phyloP scores from a whole-genome alignment of 78 protist species.

The Dictyostelium firmibasis region DNA sequence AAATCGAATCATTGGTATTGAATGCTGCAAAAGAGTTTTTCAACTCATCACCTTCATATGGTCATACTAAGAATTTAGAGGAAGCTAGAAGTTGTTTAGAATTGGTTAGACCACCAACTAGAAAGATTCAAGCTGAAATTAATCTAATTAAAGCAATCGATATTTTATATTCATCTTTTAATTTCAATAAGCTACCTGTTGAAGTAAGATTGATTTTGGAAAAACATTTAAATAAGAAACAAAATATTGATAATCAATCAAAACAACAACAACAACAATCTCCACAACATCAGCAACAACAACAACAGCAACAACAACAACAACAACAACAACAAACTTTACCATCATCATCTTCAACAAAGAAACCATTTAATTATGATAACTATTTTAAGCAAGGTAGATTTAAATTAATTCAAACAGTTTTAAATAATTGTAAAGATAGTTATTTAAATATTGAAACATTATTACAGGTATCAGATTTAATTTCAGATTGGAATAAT shows the following conservation, averaged over 20 bases:
- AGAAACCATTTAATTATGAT: not conserved
- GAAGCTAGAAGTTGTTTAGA: conserved; percentile 46
- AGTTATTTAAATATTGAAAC: conserved; percentile 17
- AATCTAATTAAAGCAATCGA: conserved; percentile 53
- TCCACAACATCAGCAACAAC: not conserved
- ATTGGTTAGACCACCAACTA: conserved; percentile 61
- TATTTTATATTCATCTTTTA: conserved; percentile 4
- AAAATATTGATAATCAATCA: not conserved
- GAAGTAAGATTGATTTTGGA: conserved; percentile 55
- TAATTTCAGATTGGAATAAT: conserved; percentile 37
- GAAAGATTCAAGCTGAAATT: conserved; percentile 32
- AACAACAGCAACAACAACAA: not conserved
- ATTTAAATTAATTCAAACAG: conserved; percentile 39
- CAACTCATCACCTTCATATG: conserved; percentile 19
- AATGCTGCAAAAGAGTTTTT: conserved; percentile 41
- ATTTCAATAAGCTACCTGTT: conserved; percentile 43
- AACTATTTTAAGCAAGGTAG: conserved; percentile 26
- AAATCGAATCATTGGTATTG: conserved; percentile 18
- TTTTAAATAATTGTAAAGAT: not conserved
- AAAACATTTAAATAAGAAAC: not conserved
- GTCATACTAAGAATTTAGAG: conserved; percentile 14
- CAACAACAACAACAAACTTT: not conserved
- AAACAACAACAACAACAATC: not conserved
- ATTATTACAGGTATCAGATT: not conserved
- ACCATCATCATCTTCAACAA: not conserved